Conservation (phyloP, 2,329 filamentous ascomycete species). For the Coleophoma eucalyptorum region DNA sequence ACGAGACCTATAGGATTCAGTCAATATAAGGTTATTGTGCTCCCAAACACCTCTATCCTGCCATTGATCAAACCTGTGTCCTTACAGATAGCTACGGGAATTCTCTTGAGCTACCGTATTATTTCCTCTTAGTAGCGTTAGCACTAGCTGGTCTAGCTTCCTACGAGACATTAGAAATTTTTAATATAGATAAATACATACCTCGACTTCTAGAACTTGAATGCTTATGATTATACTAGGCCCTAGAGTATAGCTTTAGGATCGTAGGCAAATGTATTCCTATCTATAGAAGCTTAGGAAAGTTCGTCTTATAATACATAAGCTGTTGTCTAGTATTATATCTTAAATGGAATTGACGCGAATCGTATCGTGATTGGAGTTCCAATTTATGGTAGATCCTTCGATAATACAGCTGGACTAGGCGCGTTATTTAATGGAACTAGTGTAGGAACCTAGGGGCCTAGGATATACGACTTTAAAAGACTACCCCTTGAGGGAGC, state of each 20-base stretch:
- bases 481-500: background rate
- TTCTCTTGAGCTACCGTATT: too few relatives aligned
- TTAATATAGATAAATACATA: conserved; percentile 56
- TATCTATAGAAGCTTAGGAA: conserved; percentile 43
- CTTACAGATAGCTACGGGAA: too few relatives aligned
- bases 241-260: conserved; percentile 19
- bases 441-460: background rate
- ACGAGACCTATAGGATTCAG: too few relatives aligned
- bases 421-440: background rate
- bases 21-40: too few relatives aligned
- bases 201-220: conserved; percentile 65
- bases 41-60: too few relatives aligned
- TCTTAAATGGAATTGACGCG: conserved; percentile 47
- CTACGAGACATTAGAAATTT: conserved; percentile 58
- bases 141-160: background rate
- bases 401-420: background rate
- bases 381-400: background rate
- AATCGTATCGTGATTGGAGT: background rate
- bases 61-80: too few relatives aligned
- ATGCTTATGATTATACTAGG: conserved; percentile 62
- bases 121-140: too few relatives aligned
- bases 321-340: conserved; percentile 61
- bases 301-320: conserved; percentile 68
- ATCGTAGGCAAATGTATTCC: conserved; percentile 68
- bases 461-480: background rate